These are phyloP conservation scores for Triangularia verruculosa DNA, from an alignment of 2,329 filamentous ascomycete genomes.

Conservation along the genomic window DNA sequence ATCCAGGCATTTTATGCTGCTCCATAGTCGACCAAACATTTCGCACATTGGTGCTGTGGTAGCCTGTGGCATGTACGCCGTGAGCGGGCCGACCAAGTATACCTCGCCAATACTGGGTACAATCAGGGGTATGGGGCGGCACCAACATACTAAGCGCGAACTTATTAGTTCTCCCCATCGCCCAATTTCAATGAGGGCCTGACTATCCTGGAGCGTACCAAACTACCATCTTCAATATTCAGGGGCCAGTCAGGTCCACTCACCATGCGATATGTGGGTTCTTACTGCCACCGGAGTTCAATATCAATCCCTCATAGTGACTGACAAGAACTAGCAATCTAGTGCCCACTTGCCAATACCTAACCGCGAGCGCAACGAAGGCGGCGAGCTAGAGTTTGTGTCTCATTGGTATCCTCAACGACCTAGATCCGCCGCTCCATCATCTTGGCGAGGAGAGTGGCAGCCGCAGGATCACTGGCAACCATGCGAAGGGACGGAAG, in stretches of 20 bases:
- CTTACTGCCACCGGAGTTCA: too few species aligned
- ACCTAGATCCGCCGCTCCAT: background rate
- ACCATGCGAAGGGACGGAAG: background rate
- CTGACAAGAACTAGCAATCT: background rate
- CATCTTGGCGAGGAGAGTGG: background rate
- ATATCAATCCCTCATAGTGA: too few species aligned
- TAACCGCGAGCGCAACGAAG: slow-evolving; percentile 13
- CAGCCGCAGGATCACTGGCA: background rate
- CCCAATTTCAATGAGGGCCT: background rate
- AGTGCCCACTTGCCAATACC: slow-evolving; percentile 13
- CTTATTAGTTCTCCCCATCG: background rate
- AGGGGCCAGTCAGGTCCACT: background rate
- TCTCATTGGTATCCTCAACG: slow-evolving; percentile 2
- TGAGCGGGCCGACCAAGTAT: too few species aligned
- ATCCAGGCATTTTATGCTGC: background rate
- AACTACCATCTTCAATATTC: background rate
- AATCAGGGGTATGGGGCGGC: too few species aligned
- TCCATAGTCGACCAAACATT: background rate
- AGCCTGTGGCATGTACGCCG: too few species aligned
- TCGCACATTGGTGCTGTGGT: background rate
- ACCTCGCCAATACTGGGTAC: too few species aligned
- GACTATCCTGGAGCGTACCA: background rate
- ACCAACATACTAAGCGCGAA: background rate
- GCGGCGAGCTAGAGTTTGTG: slow-evolving; percentile 5
- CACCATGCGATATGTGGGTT: background rate